Evolutionary conservation across 306 rosid genomes (phyloP), one percentile per base, ranked within the genome.

Genomic region (Dalbergia cultrata): DNA sequence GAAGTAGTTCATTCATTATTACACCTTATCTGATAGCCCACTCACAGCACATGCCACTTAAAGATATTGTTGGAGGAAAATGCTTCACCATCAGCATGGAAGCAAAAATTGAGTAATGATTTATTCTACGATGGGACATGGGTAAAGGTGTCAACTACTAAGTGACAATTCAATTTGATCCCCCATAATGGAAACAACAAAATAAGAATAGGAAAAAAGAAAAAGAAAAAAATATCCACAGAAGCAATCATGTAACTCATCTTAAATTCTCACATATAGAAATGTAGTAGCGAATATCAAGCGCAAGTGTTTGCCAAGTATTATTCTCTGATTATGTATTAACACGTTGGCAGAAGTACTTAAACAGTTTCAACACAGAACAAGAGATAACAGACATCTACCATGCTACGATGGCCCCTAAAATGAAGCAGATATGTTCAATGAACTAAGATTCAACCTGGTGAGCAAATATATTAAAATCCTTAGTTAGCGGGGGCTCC

Each of bases 331-430:
- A 72, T 74, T 57, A 59, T 35, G 78, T 81, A 88, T 87, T 47
- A 82, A 88, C 89, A 85, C 17, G 57, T 70, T 79, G 66, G 59
- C 75, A 69, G 16, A 81, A 82, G 71, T 74, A 74, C 65, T 85
- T 81, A 67, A 64, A 70, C 62, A 73, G 58, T 79, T 83, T 81
- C 60, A 58, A 43, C 82, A 64, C 79, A 73, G 26, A 81, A 82
- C 41, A 35, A 6, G 70, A 78, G 79, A 82, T 57, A 39, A 83
- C 66, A 83, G 80, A 80, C 79, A 57, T 62, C 85, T 85, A 82
- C 80, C 87, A 84, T 58, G 62, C 76, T 76, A 74, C 39, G 54
- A 71, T 13, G 77, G 63, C 78, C 69, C 82, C 79, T 78, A 65
- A 31, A 70, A 52, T 47, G 83, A 35, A 45, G 72, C 84, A 60